phyloP scores from a whole-genome alignment of 805 yeast species.

The Spathaspora passalidarum region DNA sequence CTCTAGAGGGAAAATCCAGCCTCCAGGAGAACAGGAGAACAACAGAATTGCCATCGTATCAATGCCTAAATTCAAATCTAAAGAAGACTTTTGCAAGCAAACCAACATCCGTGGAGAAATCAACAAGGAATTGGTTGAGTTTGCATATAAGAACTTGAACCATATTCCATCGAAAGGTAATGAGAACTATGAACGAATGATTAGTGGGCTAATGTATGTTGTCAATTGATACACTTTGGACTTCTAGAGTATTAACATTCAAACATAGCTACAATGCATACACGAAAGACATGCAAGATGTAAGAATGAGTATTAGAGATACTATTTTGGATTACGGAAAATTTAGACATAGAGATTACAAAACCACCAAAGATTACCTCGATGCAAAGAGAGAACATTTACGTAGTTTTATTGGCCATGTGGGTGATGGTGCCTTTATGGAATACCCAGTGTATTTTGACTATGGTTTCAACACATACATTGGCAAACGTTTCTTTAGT shows the following conservation, averaged over 20 bases:
- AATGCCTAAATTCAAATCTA: constrained; percentile 8
- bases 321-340: constrained; percentile 9
- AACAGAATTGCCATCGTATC: too few species aligned
- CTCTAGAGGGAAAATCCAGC: too few species aligned
- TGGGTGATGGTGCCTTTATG: constrained; percentile 10
- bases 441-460: constrained; percentile 12
- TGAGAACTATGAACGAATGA: constrained; percentile 16
- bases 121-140: constrained; percentile 10
- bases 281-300: constrained; percentile 7
- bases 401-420: constrained; percentile 11
- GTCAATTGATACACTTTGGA: neutral
- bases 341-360: constrained; percentile 9
- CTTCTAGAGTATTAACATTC: neutral
- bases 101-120: constrained; percentile 7
- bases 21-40: too few species aligned
- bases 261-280: constrained; percentile 6
- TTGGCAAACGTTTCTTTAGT: constrained; percentile 11
- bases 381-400: constrained; percentile 9
- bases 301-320: constrained; percentile 10
- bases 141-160: constrained; percentile 10
- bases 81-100: constrained; percentile 12
- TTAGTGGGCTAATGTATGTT: constrained; percentile 14
- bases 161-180: constrained; percentile 11
- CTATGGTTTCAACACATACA: constrained; percentile 13
- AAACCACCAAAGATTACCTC: constrained; percentile 4